Conservation (phyloP, 1,284 basidiomycete species). For the Apiotrichum siamense region DNA sequence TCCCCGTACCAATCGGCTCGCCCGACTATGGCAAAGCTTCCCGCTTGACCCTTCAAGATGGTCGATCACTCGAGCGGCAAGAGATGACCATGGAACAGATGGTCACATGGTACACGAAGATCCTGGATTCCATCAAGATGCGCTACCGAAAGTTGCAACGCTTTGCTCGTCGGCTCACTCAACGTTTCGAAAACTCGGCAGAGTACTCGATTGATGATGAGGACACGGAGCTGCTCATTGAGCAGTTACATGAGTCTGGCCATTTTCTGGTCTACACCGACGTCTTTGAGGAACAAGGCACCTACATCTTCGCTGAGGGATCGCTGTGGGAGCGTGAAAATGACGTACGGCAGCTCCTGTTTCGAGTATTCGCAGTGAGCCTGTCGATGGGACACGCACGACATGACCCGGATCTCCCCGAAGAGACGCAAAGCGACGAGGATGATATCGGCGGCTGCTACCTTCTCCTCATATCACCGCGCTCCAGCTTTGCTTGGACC, state of each 20-base stretch:
- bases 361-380: slow-evolving; percentile 64
- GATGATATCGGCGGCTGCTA: slow-evolving; percentile 55
- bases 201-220: slow-evolving; percentile 82
- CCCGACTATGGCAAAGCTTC: not conserved
- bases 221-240: slow-evolving; percentile 75
- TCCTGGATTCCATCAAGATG: slow-evolving; percentile 86
- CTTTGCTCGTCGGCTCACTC: slow-evolving; percentile 74
- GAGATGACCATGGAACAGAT: slow-evolving; percentile 74
- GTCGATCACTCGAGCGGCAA: slow-evolving; percentile 16
- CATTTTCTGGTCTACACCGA: slow-evolving; percentile 95
- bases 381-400: slow-evolving; percentile 5
- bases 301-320: slow-evolving; percentile 85
- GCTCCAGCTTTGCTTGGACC: slow-evolving; percentile 86
- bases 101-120: slow-evolving; percentile 83
- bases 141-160: slow-evolving; percentile 91
- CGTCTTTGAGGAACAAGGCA: slow-evolving; percentile 79
- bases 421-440: slow-evolving; percentile 45
- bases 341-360: slow-evolving; percentile 71
- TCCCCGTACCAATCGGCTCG: slow-evolving; percentile 52
- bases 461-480: slow-evolving; percentile 79
- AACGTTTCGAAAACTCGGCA: slow-evolving; percentile 89
- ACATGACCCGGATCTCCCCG: slow-evolving; percentile 53
- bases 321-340: slow-evolving; percentile 78
- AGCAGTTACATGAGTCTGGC: slow-evolving; percentile 72
- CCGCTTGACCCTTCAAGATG: not conserved